phyloP scores from a whole-genome alignment of 169 alveolate species.

The Hepatocystis sp. region DNA sequence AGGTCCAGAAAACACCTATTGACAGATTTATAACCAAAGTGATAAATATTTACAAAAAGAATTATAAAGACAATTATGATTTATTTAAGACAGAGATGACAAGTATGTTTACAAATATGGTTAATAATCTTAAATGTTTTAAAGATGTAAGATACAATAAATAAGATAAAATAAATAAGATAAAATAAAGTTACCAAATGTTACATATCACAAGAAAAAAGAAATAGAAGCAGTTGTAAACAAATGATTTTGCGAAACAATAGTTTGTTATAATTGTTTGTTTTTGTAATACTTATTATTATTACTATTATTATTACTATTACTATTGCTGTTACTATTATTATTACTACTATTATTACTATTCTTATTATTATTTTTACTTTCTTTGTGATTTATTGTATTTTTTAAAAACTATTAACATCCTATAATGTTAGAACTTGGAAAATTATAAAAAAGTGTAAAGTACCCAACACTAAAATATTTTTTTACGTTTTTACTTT shows the following conservation, averaged over 20 bases:
- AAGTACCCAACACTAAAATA: too few relatives aligned
- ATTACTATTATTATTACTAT: too few relatives aligned
- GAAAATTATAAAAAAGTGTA: too few relatives aligned
- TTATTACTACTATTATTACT: too few relatives aligned
- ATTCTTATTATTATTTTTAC: too few relatives aligned
- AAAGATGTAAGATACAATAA: slow-evolving; percentile 46
- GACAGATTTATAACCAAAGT: slow-evolving; percentile 48
- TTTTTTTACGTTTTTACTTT: neutral
- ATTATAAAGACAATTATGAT: slow-evolving; percentile 12
- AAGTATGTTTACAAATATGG: slow-evolving; percentile 24
- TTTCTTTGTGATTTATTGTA: too few relatives aligned
- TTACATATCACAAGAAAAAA: neutral
- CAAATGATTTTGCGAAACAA: neutral
- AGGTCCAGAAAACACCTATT: slow-evolving; percentile 65
- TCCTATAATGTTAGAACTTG: too few relatives aligned
- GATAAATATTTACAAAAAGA: slow-evolving; percentile 24
- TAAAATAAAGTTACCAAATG: too few relatives aligned
- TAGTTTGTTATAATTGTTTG: too few relatives aligned
- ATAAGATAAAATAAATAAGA: slow-evolving; percentile 2
- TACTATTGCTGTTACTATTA: too few relatives aligned
- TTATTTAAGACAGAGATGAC: slow-evolving; percentile 44
- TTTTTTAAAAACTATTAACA: too few relatives aligned
- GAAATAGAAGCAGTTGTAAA: neutral
- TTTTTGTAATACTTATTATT: too few relatives aligned
- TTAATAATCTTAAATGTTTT: slow-evolving; percentile 36